These are phyloP conservation scores for Euphorbia schlechtendalii DNA, from an alignment of 441 rosid genomes.

Conservation along the genomic window DNA sequence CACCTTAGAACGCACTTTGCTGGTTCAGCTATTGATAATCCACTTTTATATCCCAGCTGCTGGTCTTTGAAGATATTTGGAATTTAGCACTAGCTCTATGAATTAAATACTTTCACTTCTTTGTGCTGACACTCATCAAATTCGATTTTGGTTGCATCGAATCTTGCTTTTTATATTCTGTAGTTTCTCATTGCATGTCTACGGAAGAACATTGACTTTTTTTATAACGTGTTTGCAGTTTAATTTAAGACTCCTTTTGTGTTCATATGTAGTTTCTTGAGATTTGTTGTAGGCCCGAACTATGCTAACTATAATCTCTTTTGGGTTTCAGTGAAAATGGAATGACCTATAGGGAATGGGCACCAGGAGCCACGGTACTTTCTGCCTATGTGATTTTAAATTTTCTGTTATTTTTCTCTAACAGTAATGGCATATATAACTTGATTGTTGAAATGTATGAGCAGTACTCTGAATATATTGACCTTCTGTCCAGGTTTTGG, in stretches of 20 bases:
- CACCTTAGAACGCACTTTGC: neutral
- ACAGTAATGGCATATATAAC: neutral
- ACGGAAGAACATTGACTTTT: neutral
- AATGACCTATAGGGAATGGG: slow-evolving; percentile 94
- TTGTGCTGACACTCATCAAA: neutral
- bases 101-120: slow-evolving; percentile 9
- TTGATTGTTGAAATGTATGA: neutral
- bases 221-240: neutral
- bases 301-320: slow-evolving; percentile 30
- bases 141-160: neutral
- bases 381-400: slow-evolving; percentile 12
- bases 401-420: neutral
- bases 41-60: slow-evolving; percentile 1
- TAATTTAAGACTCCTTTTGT: neutral
- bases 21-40: slow-evolving; percentile 1
- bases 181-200: neutral
- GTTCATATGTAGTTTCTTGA: slow-evolving; percentile 5
- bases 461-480: neutral
- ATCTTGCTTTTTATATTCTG: neutral
- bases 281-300: neutral
- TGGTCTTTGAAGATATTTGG: neutral
- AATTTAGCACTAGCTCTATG: neutral
- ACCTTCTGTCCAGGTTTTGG: slow-evolving; percentile 9
- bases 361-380: slow-evolving; percentile 97
- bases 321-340: slow-evolving; percentile 66